phyloP scores from a whole-genome alignment of 805 yeast species.

The Jamesozyma piceae region DNA sequence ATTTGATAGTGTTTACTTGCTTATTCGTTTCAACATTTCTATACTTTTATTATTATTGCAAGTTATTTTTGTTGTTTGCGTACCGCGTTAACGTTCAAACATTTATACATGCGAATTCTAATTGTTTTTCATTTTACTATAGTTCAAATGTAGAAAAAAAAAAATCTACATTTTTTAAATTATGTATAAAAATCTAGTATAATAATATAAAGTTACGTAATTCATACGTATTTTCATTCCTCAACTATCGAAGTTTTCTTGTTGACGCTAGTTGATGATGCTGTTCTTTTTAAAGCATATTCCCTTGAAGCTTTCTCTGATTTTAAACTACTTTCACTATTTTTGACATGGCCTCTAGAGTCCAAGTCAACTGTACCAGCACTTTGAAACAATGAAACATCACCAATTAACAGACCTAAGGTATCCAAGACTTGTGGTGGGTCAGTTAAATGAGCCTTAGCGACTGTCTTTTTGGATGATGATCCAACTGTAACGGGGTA shows the following conservation, averaged over 20 bases:
- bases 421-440: constrained; percentile 81
- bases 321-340: constrained; percentile 34
- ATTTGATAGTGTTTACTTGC: no score
- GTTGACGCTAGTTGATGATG: constrained; percentile 11
- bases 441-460: constrained; percentile 75
- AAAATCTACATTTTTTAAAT: no score
- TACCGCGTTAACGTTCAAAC: no score
- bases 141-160: no score
- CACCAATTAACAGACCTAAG: constrained; percentile 69
- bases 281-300: constrained; percentile 22
- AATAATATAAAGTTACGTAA: no score
- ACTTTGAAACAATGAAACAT: constrained; percentile 66
- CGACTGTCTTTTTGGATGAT: constrained; percentile 75
- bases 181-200: no score
- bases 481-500: constrained; percentile 91
- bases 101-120: no score
- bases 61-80: not conserved
- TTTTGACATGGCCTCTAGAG: constrained; percentile 60
- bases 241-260: not conserved
- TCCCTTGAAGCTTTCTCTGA: constrained; percentile 29
- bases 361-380: constrained; percentile 69
- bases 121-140: no score
- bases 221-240: not conserved
- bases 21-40: not conserved
- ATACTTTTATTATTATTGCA: no score